Conservation (phyloP, 2,329 filamentous ascomycete species). For the Aspergillus puulaauensis region DNA sequence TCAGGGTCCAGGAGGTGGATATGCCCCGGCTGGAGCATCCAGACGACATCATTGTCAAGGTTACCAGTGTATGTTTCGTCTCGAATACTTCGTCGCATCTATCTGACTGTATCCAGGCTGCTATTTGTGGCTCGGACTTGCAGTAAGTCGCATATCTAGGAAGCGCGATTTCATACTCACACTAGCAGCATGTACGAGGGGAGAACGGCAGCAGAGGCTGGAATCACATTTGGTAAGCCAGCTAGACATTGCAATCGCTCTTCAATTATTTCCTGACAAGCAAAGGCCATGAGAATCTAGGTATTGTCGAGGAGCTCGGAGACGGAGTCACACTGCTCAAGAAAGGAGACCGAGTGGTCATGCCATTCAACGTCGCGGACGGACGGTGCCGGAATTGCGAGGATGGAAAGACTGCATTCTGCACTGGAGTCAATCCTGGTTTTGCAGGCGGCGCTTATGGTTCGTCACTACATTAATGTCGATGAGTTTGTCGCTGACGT, state of each 20-base stretch:
- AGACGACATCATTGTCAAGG: slow-evolving; percentile 65
- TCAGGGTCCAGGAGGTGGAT: slow-evolving; percentile 61
- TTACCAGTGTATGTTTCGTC: slow-evolving; percentile 58
- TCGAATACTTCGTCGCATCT: not conserved
- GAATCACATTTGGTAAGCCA: slow-evolving; percentile 55
- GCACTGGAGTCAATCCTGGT: slow-evolving; percentile 62
- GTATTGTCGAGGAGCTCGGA: slow-evolving; percentile 56
- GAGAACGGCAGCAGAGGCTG: slow-evolving; percentile 60
- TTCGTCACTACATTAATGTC: slow-evolving; percentile 21
- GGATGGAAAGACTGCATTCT: slow-evolving; percentile 64
- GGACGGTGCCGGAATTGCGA: slow-evolving; percentile 65
- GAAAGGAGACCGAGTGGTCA: slow-evolving; percentile 63
- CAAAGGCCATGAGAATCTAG: slow-evolving; percentile 60
- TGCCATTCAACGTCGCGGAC: slow-evolving; percentile 66
- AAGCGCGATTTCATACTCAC: slow-evolving; percentile 34
- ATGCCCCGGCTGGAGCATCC: slow-evolving; percentile 61
- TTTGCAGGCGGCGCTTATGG: slow-evolving; percentile 62
- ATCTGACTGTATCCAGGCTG: slow-evolving; percentile 26
- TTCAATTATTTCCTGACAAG: not conserved
- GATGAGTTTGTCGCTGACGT: not conserved
- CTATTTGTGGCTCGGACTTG: slow-evolving; percentile 56
- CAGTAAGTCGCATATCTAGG: slow-evolving; percentile 29
- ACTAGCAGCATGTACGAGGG: slow-evolving; percentile 60
- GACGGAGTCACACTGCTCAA: slow-evolving; percentile 60
- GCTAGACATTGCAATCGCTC: too few relatives aligned